These are phyloP conservation scores for Pittosporum tobira DNA, from an alignment of 129 eudicot genomes.

Conservation along the genomic window DNA sequence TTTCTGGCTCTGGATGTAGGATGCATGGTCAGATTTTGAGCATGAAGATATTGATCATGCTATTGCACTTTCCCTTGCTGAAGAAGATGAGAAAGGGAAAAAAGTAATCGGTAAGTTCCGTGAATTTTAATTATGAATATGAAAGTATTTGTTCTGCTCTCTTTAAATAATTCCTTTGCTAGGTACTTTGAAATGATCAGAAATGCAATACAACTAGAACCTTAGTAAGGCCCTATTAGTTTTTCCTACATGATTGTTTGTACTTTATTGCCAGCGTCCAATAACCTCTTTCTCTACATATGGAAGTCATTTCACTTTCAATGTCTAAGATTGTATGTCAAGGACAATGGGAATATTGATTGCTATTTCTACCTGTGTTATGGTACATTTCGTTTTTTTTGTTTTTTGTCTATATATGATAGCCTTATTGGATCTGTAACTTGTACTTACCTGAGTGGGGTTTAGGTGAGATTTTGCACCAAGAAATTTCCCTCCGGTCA, in stretches of 20 bases:
- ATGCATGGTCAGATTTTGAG: slow-evolving; percentile 58
- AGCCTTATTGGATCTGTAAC: not conserved
- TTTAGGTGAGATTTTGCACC: not conserved
- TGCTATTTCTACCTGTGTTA: not conserved
- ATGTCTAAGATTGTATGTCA: not conserved
- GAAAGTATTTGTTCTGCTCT: slow-evolving; percentile 3
- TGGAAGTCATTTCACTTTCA: not conserved
- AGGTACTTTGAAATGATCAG: not conserved
- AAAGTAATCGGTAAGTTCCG: slow-evolving; percentile 60
- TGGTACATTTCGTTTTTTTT: not conserved
- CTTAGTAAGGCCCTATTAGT: not conserved
- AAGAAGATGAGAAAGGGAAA: slow-evolving; percentile 68
- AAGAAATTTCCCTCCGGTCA: not conserved
- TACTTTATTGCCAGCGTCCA: not conserved
- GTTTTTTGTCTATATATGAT: not conserved
- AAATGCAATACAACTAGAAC: not conserved
- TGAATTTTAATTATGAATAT: not conserved
- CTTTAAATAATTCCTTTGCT: not conserved
- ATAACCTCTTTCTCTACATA: not conserved
- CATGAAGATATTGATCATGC: slow-evolving; percentile 77
- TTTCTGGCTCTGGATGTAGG: slow-evolving; percentile 33
- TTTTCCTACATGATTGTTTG: not conserved
- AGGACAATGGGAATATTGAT: not conserved
- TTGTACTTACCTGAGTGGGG: not conserved
- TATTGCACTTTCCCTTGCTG: slow-evolving; percentile 83